Percentiles rank a stretch among this genome's conserved stretches.
Conservation (phyloP, 352 stramenopile species). For the Detonula confervacea region DNA sequence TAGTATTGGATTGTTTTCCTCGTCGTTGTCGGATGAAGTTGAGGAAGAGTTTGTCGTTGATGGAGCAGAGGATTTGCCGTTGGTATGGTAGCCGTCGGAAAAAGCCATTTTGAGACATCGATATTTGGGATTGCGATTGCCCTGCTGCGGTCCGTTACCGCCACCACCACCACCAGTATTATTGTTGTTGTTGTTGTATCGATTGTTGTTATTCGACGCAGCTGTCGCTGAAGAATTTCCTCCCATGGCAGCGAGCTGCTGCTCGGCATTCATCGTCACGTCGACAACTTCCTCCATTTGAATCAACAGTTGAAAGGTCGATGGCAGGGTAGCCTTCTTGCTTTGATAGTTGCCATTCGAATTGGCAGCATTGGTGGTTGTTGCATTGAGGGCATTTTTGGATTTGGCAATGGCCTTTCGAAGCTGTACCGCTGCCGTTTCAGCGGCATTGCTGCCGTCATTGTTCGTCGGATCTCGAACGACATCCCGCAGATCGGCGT, state of each 20-base stretch:
- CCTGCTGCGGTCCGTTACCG: slow-evolving; percentile 19
- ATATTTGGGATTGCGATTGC: slow-evolving; percentile 29
- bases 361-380: slow-evolving; percentile 25
- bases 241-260: slow-evolving; percentile 47
- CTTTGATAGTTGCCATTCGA: slow-evolving; percentile 24
- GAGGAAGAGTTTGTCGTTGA: slow-evolving; percentile 6
- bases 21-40: too few species aligned
- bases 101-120: slow-evolving; percentile 47
- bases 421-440: slow-evolving; percentile 33
- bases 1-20: slow-evolving; percentile 28
- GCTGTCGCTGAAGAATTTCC: background rate
- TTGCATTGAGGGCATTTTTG: slow-evolving; percentile 14
- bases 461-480: slow-evolving; percentile 34
- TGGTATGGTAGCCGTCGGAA: slow-evolving; percentile 45
- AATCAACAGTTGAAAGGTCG: slow-evolving; percentile 60
- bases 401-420: slow-evolving; percentile 46
- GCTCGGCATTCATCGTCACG: slow-evolving; percentile 57
- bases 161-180: slow-evolving; percentile 16
- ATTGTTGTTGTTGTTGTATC: slow-evolving; percentile 29
- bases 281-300: slow-evolving; percentile 79
- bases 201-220: background rate
- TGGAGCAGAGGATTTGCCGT: slow-evolving; percentile 1
- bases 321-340: slow-evolving; percentile 31
- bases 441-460: slow-evolving; percentile 14
- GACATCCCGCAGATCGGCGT: slow-evolving; percentile 79